Evolutionary conservation across 2,329 filamentous ascomycete species (phyloP).

Genomic region (Colletotrichum sp.): DNA sequence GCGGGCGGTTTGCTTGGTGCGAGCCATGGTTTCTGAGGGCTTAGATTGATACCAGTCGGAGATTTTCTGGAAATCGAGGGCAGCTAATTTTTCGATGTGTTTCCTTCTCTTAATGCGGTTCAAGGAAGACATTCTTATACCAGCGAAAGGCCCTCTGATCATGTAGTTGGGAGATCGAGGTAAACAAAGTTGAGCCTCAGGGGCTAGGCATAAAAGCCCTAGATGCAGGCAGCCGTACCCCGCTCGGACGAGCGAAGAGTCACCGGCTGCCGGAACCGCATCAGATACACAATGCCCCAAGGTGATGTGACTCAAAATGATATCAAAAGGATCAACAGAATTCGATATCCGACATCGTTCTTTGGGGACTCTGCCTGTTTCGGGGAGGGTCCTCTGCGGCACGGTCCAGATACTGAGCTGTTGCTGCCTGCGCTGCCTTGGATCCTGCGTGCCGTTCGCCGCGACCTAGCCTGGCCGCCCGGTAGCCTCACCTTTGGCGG

Average conservation of each 20-base stretch:
- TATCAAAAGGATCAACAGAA: background rate
- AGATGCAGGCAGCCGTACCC: conserved; percentile 6
- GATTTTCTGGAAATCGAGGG: no score
- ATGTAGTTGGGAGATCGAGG: background rate
- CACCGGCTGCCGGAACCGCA: background rate
- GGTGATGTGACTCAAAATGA: background rate
- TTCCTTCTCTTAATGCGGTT: background rate
- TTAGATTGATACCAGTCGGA: no score
- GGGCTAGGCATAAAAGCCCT: background rate
- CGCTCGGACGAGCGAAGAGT: conserved; percentile 10
- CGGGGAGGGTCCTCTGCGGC: background rate
- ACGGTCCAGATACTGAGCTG: background rate
- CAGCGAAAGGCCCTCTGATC: background rate
- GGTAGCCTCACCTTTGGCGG: background rate
- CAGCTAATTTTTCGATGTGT: background rate
- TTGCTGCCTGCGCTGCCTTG: conserved; percentile 5
- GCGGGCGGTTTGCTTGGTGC: background rate
- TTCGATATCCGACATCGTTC: background rate
- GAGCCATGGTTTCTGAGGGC: background rate
- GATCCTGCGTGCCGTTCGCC: background rate
- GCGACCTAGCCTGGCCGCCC: background rate
- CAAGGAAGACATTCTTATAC: background rate
- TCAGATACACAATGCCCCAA: background rate
- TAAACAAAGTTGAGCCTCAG: background rate
- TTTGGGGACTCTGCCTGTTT: background rate